phyloP scores from a whole-genome alignment of 768 basidiomycete species.

The Fistulinella prunicolor region DNA sequence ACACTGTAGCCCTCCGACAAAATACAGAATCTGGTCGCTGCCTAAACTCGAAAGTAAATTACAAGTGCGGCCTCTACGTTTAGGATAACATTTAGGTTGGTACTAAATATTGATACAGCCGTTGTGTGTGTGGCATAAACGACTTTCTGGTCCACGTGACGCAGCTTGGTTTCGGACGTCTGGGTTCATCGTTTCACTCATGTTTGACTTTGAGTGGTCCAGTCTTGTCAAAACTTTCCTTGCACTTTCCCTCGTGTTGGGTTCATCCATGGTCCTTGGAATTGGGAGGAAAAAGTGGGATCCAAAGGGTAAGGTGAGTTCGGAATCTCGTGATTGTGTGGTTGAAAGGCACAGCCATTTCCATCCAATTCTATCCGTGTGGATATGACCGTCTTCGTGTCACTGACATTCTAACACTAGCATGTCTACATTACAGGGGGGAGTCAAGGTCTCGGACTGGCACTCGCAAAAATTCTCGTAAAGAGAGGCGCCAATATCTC shows the following conservation, averaged over 20 bases:
- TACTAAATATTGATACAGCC: too few relatives aligned
- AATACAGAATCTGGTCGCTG: too few relatives aligned
- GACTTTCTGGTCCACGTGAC: too few relatives aligned
- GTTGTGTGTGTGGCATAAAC: too few relatives aligned
- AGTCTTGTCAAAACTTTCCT: constrained; percentile 6
- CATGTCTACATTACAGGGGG: constrained; percentile 87
- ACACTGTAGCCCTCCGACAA: too few relatives aligned
- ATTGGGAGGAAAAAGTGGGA: constrained; percentile 42
- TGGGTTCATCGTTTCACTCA: not conserved
- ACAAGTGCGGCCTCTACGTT: too few relatives aligned
- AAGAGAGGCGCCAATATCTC: constrained; percentile 76
- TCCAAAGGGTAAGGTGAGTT: constrained; percentile 41
- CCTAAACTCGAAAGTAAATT: too few relatives aligned
- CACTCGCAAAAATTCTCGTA: constrained; percentile 64
- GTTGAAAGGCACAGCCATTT: not conserved
- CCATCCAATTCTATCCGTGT: not conserved
- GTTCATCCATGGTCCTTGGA: constrained; percentile 20
- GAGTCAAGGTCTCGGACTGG: constrained; percentile 75
- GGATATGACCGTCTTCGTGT: too few relatives aligned
- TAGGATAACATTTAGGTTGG: too few relatives aligned
- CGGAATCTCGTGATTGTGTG: not conserved
- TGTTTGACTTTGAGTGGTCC: not conserved
- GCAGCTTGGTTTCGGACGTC: too few relatives aligned
- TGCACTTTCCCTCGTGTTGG: constrained; percentile 8
- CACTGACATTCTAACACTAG: constrained; percentile 36